phyloP scores from a whole-genome alignment of 192 early-diverging fungal genomes.

The Coemansia sp. region DNA sequence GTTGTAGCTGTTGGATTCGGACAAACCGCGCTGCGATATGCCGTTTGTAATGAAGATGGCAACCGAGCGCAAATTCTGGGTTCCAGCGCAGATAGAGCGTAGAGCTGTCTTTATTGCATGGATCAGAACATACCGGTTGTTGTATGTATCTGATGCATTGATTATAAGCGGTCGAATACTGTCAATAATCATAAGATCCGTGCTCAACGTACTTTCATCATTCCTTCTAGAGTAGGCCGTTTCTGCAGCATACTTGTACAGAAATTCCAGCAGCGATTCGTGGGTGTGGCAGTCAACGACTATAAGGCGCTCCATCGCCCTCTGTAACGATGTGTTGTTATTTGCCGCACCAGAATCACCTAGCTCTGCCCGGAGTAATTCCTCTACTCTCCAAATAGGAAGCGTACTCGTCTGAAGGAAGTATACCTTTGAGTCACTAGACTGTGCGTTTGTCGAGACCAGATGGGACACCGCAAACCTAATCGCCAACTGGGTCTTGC shows the following conservation, averaged over 20 bases:
- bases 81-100: conserved; percentile 14
- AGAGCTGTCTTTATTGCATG: conserved; percentile 36
- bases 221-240: not conserved
- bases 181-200: conserved; percentile 43
- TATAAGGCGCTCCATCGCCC: conserved; percentile 33
- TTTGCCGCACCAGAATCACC: not conserved
- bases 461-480: conserved; percentile 41
- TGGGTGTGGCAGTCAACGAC: conserved; percentile 34
- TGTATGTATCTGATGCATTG: conserved; percentile 20
- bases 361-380: conserved; percentile 15
- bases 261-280: conserved; percentile 36
- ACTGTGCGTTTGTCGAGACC: conserved; percentile 4
- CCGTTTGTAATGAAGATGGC: conserved; percentile 42
- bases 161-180: conserved; percentile 38
- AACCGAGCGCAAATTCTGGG: not conserved
- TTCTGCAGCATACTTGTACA: conserved; percentile 26
- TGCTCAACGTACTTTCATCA: not conserved
- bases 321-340: conserved; percentile 7
- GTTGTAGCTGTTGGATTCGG: not conserved
- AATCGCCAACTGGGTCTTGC: conserved; percentile 28
- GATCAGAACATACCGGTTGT: conserved; percentile 20
- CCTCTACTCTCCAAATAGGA: conserved; percentile 30
- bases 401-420: conserved; percentile 34
- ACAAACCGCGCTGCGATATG: conserved; percentile 26
- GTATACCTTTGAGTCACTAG: conserved; percentile 16